Conservation (phyloP, 1,284 basidiomycete genomes). For the Clitocybe nebularis region DNA sequence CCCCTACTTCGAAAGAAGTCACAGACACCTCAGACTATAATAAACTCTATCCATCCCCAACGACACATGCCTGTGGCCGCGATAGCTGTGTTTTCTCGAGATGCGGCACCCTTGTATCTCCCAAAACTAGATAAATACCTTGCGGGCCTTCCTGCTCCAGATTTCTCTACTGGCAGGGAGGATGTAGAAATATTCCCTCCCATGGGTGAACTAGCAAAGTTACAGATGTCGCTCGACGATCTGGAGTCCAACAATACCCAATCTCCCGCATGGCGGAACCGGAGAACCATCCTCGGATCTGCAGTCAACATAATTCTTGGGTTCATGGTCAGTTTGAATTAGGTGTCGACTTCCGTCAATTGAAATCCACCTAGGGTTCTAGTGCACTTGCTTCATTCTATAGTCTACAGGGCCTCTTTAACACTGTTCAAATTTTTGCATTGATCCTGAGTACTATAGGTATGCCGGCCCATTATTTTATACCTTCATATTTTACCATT, state of each 20-base stretch:
- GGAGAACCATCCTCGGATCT: slow-evolving; percentile 46
- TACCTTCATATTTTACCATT: neutral
- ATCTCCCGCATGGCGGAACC: slow-evolving; percentile 50
- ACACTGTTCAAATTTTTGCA: slow-evolving; percentile 68
- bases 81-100: slow-evolving; percentile 48
- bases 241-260: slow-evolving; percentile 50
- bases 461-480: slow-evolving; percentile 28
- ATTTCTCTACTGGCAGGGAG: slow-evolving; percentile 24
- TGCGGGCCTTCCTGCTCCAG: slow-evolving; percentile 40
- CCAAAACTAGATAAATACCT: slow-evolving; percentile 59
- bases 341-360: neutral
- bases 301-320: slow-evolving; percentile 41
- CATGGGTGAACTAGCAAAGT: slow-evolving; percentile 48
- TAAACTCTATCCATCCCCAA: too few relatives aligned
- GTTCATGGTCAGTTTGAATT: slow-evolving; percentile 40
- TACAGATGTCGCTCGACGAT: slow-evolving; percentile 50
- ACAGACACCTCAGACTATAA: too few relatives aligned
- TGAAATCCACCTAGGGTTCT: slow-evolving; percentile 45
- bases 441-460: slow-evolving; percentile 63
- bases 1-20: too few relatives aligned
- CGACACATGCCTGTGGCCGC: slow-evolving; percentile 53
- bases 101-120: slow-evolving; percentile 52
- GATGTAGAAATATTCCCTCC: slow-evolving; percentile 52
- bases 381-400: slow-evolving; percentile 64
- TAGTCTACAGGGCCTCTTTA: slow-evolving; percentile 62